phyloP scores from a whole-genome alignment of 2,329 filamentous ascomycete species.

The Plectosphaerella cucumerina region DNA sequence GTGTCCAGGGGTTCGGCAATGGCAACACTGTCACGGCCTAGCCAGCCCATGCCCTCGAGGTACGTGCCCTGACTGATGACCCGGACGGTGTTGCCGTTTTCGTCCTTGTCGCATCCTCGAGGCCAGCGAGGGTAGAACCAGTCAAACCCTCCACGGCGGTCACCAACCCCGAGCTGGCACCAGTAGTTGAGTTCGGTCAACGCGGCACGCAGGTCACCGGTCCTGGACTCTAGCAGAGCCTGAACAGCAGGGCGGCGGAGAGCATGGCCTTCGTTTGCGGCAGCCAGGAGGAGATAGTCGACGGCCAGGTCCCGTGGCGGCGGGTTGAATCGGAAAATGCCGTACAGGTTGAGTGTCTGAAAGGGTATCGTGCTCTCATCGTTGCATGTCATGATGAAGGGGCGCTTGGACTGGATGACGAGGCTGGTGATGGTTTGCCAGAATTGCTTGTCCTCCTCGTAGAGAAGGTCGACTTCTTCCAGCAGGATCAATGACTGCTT shows the following conservation, averaged over 20 bases:
- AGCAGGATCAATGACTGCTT: slow-evolving; percentile 93
- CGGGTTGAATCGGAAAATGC: slow-evolving; percentile 71
- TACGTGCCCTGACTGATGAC: slow-evolving; percentile 83
- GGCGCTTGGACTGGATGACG: slow-evolving; percentile 80
- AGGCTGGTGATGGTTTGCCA: slow-evolving; percentile 79
- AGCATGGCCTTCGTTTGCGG: slow-evolving; percentile 85
- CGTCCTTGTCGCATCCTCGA: slow-evolving; percentile 63
- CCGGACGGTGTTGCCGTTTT: slow-evolving; percentile 63
- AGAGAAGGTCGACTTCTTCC: slow-evolving; percentile 90
- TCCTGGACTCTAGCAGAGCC: slow-evolving; percentile 65
- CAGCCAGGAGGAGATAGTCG: slow-evolving; percentile 77
- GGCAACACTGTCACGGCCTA: slow-evolving; percentile 56
- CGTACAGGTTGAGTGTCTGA: slow-evolving; percentile 72
- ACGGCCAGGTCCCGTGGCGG: slow-evolving; percentile 65
- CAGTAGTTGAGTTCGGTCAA: slow-evolving; percentile 88
- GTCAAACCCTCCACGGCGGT: slow-evolving; percentile 79
- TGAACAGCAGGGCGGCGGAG: slow-evolving; percentile 63
- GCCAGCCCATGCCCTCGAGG: slow-evolving; percentile 69
- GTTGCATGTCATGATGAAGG: slow-evolving; percentile 93
- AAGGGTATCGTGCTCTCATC: slow-evolving; percentile 80
- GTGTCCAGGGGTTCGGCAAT: slow-evolving; percentile 25
- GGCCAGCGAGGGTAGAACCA: slow-evolving; percentile 85
- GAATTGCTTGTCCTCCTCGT: slow-evolving; percentile 93
- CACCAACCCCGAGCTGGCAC: slow-evolving; percentile 94
- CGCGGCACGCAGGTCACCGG: slow-evolving; percentile 71